Percentiles rank a stretch among this genome's conserved stretches.
Evolutionary conservation across 805 yeast species (phyloP).

Genomic region (Candida wancherniae): DNA sequence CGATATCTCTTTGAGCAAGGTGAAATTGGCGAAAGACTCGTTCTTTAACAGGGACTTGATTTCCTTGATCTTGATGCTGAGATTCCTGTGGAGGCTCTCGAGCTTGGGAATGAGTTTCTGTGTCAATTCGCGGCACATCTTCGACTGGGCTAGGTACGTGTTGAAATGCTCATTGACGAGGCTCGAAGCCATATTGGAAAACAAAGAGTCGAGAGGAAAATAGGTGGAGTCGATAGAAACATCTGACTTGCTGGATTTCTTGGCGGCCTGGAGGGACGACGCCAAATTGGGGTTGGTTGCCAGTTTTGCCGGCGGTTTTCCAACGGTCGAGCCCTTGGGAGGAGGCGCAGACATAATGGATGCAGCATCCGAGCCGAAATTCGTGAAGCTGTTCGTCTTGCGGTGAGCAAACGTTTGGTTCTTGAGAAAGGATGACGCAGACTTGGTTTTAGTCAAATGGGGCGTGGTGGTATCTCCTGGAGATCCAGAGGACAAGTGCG

Average conservation of each 20-base stretch:
- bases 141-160: slow-evolving; percentile 22
- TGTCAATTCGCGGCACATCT: slow-evolving; percentile 28
- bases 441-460: slow-evolving; percentile 21
- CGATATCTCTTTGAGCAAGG: slow-evolving; percentile 40
- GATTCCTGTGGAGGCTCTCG: slow-evolving; percentile 31
- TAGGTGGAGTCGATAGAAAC: slow-evolving; percentile 20
- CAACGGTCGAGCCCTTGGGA: slow-evolving; percentile 1
- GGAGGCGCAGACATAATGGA: background rate
- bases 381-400: slow-evolving; percentile 13
- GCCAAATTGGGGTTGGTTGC: slow-evolving; percentile 1
- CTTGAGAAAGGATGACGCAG: slow-evolving; percentile 21
- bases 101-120: slow-evolving; percentile 33
- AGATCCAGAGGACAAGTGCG: slow-evolving; percentile 2
- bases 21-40: slow-evolving; percentile 37
- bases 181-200: slow-evolving; percentile 27
- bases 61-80: slow-evolving; percentile 37
- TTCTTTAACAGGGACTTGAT: slow-evolving; percentile 36
- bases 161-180: slow-evolving; percentile 33
- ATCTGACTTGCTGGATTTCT: slow-evolving; percentile 17
- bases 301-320: slow-evolving; percentile 3
- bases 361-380: slow-evolving; percentile 9
- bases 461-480: slow-evolving; percentile 18
- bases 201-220: slow-evolving; percentile 23
- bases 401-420: slow-evolving; percentile 18
- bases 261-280: slow-evolving; percentile 12